These are phyloP conservation scores for Gloeopeniophorella convolvens DNA, from an alignment of 768 basidiomycete species.

Conservation along the genomic window DNA sequence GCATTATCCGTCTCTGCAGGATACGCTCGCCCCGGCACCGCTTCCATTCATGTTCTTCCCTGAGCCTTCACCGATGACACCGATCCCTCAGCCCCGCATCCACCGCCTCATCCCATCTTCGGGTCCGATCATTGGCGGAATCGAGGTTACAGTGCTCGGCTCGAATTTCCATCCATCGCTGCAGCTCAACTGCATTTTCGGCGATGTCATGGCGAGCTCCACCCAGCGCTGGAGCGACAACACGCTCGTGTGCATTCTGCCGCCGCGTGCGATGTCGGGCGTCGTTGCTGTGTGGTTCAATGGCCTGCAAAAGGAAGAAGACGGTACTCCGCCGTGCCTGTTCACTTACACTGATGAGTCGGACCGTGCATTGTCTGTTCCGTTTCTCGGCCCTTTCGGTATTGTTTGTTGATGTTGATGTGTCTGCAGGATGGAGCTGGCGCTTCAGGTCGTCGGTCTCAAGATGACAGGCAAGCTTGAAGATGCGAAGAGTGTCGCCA, in stretches of 20 bases:
- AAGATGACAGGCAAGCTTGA: slow-evolving; percentile 97
- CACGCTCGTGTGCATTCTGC: slow-evolving; percentile 86
- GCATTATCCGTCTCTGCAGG: slow-evolving; percentile 9
- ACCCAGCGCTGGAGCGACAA: slow-evolving; percentile 92
- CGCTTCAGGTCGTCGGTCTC: slow-evolving; percentile 88
- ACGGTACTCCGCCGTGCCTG: slow-evolving; percentile 48
- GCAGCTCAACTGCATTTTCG: slow-evolving; percentile 77
- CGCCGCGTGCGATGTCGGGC: slow-evolving; percentile 74
- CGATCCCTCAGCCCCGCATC: slow-evolving; percentile 61
- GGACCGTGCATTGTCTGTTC: slow-evolving; percentile 76
- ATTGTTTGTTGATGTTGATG: slow-evolving; percentile 9
- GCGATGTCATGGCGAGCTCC: slow-evolving; percentile 71
- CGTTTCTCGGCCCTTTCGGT: slow-evolving; percentile 8
- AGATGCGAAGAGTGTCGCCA: slow-evolving; percentile 87
- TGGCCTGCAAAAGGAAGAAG: slow-evolving; percentile 58
- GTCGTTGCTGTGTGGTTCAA: slow-evolving; percentile 88
- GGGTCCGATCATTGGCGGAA: slow-evolving; percentile 88
- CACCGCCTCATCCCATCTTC: slow-evolving; percentile 79
- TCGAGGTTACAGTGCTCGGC: slow-evolving; percentile 90
- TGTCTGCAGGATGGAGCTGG: slow-evolving; percentile 78
- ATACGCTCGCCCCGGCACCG: slow-evolving; percentile 16
- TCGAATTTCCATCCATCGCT: slow-evolving; percentile 78
- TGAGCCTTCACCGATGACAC: slow-evolving; percentile 39
- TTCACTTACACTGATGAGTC: slow-evolving; percentile 92
- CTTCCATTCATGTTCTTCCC: slow-evolving; percentile 46